Evolutionary conservation across 1,284 basidiomycete species (phyloP).

Genomic region (Phellopilus nigrolimitatus): DNA sequence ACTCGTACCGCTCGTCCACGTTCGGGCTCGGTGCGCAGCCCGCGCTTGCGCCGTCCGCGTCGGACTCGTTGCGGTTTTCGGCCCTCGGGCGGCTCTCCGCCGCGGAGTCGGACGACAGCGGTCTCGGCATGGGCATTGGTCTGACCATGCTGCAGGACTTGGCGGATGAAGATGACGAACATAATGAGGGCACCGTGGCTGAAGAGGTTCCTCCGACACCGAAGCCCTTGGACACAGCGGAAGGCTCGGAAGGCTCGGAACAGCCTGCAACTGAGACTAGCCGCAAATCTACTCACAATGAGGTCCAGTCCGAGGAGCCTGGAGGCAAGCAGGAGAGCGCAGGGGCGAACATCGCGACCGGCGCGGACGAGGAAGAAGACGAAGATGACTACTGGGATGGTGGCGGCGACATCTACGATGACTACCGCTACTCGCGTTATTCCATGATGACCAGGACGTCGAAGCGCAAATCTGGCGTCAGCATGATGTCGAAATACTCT

Average conservation of each 20-base stretch:
- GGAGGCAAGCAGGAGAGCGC: not conserved
- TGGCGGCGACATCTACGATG: slow-evolving; percentile 67
- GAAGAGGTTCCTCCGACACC: slow-evolving; percentile 13
- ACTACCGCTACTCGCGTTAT: slow-evolving; percentile 65
- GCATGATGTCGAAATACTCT: slow-evolving; percentile 9
- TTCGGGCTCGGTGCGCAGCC: slow-evolving; percentile 26
- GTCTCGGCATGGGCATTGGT: slow-evolving; percentile 61
- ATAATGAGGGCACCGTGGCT: slow-evolving; percentile 23
- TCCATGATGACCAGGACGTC: slow-evolving; percentile 31
- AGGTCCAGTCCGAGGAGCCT: not conserved
- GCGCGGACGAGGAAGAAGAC: slow-evolving; percentile 26
- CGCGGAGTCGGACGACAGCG: slow-evolving; percentile 45
- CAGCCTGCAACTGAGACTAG: not conserved
- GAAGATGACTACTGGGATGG: slow-evolving; percentile 56
- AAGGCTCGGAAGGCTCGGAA: too few species aligned
- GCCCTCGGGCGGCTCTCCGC: slow-evolving; percentile 26
- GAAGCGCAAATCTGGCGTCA: slow-evolving; percentile 20
- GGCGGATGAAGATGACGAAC: slow-evolving; percentile 34
- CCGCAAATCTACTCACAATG: not conserved
- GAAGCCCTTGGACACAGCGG: not conserved
- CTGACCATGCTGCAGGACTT: slow-evolving; percentile 58
- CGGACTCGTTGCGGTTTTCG: slow-evolving; percentile 11
- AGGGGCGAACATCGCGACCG: not conserved
- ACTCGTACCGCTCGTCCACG: slow-evolving; percentile 22
- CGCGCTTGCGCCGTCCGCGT: too few species aligned